Evolutionary conservation across 164 flowering plant genomes (phyloP).

Genomic region (Umbilicus rupestris): DNA sequence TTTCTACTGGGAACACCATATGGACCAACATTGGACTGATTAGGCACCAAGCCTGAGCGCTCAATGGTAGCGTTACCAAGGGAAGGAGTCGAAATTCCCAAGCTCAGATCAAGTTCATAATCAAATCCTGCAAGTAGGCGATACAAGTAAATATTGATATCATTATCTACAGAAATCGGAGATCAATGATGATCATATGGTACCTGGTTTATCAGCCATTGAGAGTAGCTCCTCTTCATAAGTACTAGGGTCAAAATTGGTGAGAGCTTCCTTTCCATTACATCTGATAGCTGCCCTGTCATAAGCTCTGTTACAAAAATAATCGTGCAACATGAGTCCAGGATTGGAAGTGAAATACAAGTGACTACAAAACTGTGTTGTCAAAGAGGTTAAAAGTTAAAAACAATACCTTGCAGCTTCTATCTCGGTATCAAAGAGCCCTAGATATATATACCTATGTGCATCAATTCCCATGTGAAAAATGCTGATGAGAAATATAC

Average conservation of each 20-base stretch:
- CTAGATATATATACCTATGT: slow-evolving; percentile 97
- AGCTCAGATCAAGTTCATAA: slow-evolving; percentile 53
- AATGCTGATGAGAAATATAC: background rate
- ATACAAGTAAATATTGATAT: background rate
- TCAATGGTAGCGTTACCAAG: slow-evolving; percentile 15
- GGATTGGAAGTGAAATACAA: slow-evolving; percentile 10
- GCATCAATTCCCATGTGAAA: slow-evolving; percentile 20
- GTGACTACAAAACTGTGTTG: slow-evolving; percentile 36
- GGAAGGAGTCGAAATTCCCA: slow-evolving; percentile 48
- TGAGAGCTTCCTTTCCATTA: slow-evolving; percentile 86
- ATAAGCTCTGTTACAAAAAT: slow-evolving; percentile 80
- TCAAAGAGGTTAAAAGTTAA: slow-evolving; percentile 34
- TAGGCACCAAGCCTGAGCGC: slow-evolving; percentile 1
- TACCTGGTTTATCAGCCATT: slow-evolving; percentile 43
- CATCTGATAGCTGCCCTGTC: slow-evolving; percentile 90
- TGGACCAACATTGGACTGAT: slow-evolving; percentile 16
- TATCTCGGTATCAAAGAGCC: slow-evolving; percentile 86
- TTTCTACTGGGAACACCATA: slow-evolving; percentile 16
- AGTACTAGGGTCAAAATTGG: slow-evolving; percentile 76
- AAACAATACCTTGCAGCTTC: slow-evolving; percentile 89
- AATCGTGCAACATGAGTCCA: slow-evolving; percentile 26
- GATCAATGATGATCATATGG: background rate
- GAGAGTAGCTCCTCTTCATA: slow-evolving; percentile 49
- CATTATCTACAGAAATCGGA: background rate
- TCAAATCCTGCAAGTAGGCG: slow-evolving; percentile 20